Evolutionary conservation across 441 rosid genomes (phyloP), one percentile per base, ranked within the genome.

Genomic region (Brassica hybrid): DNA sequence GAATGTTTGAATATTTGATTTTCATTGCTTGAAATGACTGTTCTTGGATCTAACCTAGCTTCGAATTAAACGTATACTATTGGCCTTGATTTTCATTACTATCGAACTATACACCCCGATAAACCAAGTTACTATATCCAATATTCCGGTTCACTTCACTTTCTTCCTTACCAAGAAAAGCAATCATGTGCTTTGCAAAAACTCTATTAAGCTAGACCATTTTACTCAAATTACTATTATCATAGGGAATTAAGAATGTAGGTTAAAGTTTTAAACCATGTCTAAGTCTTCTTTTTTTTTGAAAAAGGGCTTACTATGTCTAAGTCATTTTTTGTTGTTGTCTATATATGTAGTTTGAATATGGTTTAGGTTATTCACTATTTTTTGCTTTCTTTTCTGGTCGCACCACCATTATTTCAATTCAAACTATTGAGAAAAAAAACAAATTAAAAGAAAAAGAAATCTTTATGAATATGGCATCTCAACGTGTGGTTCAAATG

Each of bases 121-220:
- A 13, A 30, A 50, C 18, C 52, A 52, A 30, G 5, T 65, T 38
- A 63, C 27, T 60, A 16, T 12, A 30, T 16, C 21, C 23, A 5
- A 64, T 0, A 7, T 11, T 2, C 4, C 7, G 1, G 5, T 69
- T 56, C 52, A 34, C 19, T 34, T 54, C 30, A 54, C 11, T 52
- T 52, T 52, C 58, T 7, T 52, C n/a, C 34, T 36, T 13, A 38
- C 54, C 19, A 58, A 34, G n/a, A 13, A 7, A 70, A 57, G 4
- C 25, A 38, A 58, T 58, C 36, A 57, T 36, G 1, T 69, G 73
- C 13, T 6, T 70, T 57, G 56, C 54, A 8, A 36, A n/a, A 57
- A 45, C 21, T n/a, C 6, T 8, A 3, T n/a, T 34, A 34, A 36
- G n/a, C 27, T 5, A 38, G 8, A 14, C 8, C 19, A 58, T 19